A percentile compares a stretch with the other conserved stretches of the same genome.
phyloP scores from a whole-genome alignment of 768 basidiomycete species.

The Lentinula guzmanii region DNA sequence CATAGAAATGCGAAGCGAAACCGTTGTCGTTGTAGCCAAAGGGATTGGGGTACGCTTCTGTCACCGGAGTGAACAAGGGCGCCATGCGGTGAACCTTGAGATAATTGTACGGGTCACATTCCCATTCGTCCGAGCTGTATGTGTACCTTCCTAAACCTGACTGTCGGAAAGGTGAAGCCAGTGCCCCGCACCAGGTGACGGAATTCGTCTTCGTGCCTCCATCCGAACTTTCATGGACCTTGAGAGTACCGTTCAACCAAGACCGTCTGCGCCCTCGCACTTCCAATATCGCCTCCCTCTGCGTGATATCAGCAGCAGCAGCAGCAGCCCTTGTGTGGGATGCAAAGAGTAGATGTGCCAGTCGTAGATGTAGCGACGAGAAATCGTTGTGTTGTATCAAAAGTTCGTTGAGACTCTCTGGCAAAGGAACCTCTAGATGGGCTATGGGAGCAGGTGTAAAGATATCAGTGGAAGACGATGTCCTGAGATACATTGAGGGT shows the following conservation, averaged over 20 bases:
- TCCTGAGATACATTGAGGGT: not conserved
- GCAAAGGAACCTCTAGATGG: not conserved
- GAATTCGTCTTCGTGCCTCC: not conserved
- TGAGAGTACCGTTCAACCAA: slow-evolving; percentile 41
- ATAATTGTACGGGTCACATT: slow-evolving; percentile 2
- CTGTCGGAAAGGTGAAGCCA: not conserved
- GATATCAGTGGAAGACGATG: not conserved
- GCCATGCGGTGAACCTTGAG: not conserved
- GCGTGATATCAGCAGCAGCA: slow-evolving; percentile 30
- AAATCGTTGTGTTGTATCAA: slow-evolving; percentile 30
- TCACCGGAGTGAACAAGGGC: not conserved
- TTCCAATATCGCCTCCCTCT: slow-evolving; percentile 43
- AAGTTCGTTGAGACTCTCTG: slow-evolving; percentile 14
- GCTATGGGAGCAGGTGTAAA: not conserved
- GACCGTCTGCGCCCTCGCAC: slow-evolving; percentile 56
- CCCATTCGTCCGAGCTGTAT: slow-evolving; percentile 6
- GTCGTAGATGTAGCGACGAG: slow-evolving; percentile 25
- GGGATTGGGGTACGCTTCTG: slow-evolving; percentile 3
- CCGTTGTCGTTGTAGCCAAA: not conserved
- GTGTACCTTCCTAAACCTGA: not conserved
- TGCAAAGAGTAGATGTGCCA: slow-evolving; percentile 34
- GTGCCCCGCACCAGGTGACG: not conserved
- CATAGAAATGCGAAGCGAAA: not conserved
- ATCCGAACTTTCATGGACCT: not conserved
- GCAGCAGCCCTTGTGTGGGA: slow-evolving; percentile 36